Conservation (phyloP, 148 eudicot genomes). For the Limonium bicolor region DNA sequence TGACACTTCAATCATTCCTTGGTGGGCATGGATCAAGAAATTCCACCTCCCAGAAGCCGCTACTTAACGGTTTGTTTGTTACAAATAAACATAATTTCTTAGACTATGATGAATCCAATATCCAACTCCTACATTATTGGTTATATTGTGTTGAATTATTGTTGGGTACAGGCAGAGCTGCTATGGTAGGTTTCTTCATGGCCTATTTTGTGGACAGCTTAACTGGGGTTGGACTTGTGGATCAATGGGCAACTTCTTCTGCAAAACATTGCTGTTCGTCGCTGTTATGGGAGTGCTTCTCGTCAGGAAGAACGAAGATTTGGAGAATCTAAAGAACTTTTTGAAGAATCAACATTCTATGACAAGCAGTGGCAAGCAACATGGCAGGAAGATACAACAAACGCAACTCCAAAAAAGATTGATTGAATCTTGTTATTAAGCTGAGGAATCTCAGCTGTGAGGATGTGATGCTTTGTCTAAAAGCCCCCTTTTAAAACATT, state of each 20-base stretch:
- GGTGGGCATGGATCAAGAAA: constrained; percentile 99
- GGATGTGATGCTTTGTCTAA: too few species aligned
- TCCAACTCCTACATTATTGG: too few species aligned
- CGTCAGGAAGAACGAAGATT: constrained; percentile 78
- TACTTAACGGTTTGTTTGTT: constrained; percentile 56
- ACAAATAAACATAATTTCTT: too few species aligned
- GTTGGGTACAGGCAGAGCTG: constrained; percentile 76
- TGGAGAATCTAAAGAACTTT: constrained; percentile 67
- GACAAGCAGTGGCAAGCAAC: constrained; percentile 99
- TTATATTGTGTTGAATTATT: too few species aligned
- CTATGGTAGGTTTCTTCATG: constrained; percentile 98
- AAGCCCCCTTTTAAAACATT: too few species aligned
- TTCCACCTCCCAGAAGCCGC: constrained; percentile 99
- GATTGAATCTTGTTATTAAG: too few species aligned
- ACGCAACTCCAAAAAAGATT: constrained; percentile 22
- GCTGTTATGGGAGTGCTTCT: constrained; percentile 79
- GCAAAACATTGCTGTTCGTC: constrained; percentile 80
- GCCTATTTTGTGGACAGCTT: constrained; percentile 95
- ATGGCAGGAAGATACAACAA: constrained; percentile 59
- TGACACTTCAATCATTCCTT: constrained; percentile 91
- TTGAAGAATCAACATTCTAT: constrained; percentile 85
- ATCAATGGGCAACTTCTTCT: constrained; percentile 97
- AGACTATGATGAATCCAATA: too few species aligned
- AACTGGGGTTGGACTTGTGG: constrained; percentile 89
- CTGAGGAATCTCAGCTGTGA: too few species aligned